phyloP scores from a whole-genome alignment of 805 yeast genomes.

The Schwanniomyces vanrijiae region DNA sequence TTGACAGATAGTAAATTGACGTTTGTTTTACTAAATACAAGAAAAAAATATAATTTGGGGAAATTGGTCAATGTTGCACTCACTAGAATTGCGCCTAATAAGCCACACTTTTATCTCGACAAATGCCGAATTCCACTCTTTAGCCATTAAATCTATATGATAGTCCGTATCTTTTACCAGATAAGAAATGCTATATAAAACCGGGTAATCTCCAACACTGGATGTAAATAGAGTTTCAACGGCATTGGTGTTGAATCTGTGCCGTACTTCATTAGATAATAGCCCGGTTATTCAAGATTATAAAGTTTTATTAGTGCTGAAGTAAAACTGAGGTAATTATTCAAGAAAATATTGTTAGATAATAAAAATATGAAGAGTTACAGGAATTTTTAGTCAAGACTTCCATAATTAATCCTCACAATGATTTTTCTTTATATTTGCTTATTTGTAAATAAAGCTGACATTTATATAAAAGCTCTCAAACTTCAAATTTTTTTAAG shows the following conservation, averaged over 20 bases:
- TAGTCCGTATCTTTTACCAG: not conserved
- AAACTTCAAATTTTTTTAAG: conserved; percentile 21
- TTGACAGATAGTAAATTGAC: no score
- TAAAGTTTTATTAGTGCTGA: no score
- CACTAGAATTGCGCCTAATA: not conserved
- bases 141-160: not conserved
- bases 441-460: conserved; percentile 41
- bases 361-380: not conserved
- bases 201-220: no score
- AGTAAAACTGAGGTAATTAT: no score
- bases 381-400: not conserved
- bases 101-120: not conserved
- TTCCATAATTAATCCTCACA: conserved; percentile 49
- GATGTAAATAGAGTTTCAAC: no score
- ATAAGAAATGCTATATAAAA: not conserved
- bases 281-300: no score
- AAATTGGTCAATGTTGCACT: not conserved
- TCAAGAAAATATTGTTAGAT: no score
- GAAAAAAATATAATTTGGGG: no score
- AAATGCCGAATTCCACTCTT: not conserved
- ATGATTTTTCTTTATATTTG: conserved; percentile 55
- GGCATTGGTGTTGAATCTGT: not conserved
- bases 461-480: conserved; percentile 25
- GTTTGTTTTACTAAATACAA: no score
- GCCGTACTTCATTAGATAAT: not conserved